Conservation (phyloP, 257 asterid species). For the Primulina eburnea region DNA sequence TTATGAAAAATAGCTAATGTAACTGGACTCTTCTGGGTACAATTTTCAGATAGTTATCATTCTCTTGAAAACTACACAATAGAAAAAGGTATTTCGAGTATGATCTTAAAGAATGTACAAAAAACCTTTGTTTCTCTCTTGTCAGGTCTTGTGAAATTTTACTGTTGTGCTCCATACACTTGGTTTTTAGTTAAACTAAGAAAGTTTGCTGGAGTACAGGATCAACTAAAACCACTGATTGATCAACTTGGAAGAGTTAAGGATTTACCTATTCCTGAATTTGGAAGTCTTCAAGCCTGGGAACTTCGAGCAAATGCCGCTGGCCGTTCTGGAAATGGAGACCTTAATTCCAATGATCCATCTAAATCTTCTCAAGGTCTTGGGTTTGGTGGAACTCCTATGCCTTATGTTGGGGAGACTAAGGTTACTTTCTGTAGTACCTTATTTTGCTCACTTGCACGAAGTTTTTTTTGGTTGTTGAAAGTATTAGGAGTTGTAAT, state of each 20-base stretch:
- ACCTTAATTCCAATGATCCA: conserved; percentile 48
- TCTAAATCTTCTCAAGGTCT: conserved; percentile 56
- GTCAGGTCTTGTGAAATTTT: not conserved
- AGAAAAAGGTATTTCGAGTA: not conserved
- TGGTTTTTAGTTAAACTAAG: conserved; percentile 21
- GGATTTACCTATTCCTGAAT: conserved; percentile 85
- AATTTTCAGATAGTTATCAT: not conserved
- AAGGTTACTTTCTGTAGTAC: conserved; percentile 44
- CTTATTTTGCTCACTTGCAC: conserved; percentile 16
- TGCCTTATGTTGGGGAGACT: conserved; percentile 91
- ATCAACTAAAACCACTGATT: conserved; percentile 73
- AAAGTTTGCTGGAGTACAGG: conserved; percentile 40
- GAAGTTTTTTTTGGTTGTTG: not conserved
- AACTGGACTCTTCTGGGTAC: not conserved
- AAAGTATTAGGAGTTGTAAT: not conserved
- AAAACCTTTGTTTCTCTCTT: conserved; percentile 10
- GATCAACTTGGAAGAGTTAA: conserved; percentile 85
- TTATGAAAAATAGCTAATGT: not conserved
- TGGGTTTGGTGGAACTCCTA: conserved; percentile 80
- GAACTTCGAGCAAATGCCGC: conserved; percentile 70
- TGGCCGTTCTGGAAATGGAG: conserved; percentile 68
- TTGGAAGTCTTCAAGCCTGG: conserved; percentile 92
- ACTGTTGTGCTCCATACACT: not conserved
- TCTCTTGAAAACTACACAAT: not conserved
- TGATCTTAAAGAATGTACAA: not conserved